Percentiles rank a stretch among this genome's conserved stretches.
phyloP scores from a whole-genome alignment of 345 rosid genomes.

The Sapria himalayana region DNA sequence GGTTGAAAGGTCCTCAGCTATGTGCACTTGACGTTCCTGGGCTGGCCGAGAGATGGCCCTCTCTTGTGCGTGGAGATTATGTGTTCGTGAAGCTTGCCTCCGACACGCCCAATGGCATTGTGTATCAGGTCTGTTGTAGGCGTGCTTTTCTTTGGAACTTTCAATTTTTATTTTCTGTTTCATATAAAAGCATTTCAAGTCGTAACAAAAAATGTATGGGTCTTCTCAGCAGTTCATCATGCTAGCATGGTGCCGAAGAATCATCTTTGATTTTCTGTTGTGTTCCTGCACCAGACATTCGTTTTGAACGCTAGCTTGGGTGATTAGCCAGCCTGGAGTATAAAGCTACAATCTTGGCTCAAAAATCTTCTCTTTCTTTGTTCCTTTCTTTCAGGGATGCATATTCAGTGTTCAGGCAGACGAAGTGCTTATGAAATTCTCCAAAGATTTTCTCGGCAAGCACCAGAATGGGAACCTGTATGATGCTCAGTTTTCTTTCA shows the following conservation, averaged over 20 bases:
- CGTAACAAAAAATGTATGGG: too few relatives aligned
- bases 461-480: constrained; percentile 33
- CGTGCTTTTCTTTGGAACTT: background rate
- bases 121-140: constrained; percentile 14
- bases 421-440: constrained; percentile 55
- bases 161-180: too few relatives aligned
- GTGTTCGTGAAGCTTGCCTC: constrained; percentile 30
- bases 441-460: constrained; percentile 23
- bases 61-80: constrained; percentile 60
- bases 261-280: too few relatives aligned
- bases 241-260: too few relatives aligned
- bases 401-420: constrained; percentile 74
- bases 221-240: too few relatives aligned
- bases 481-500: constrained; percentile 52
- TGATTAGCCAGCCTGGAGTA: too few relatives aligned
- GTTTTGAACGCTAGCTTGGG: too few relatives aligned
- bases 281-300: too few relatives aligned
- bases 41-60: constrained; percentile 86
- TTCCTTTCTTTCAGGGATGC: constrained; percentile 31
- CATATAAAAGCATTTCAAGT: too few relatives aligned
- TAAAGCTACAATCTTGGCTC: too few relatives aligned
- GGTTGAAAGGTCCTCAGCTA: constrained; percentile 28
- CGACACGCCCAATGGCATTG: constrained; percentile 8
- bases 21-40: constrained; percentile 59
- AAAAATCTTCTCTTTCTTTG: background rate